Conservation (phyloP, 2,329 filamentous ascomycete genomes). For the Sclerotinia minor region DNA sequence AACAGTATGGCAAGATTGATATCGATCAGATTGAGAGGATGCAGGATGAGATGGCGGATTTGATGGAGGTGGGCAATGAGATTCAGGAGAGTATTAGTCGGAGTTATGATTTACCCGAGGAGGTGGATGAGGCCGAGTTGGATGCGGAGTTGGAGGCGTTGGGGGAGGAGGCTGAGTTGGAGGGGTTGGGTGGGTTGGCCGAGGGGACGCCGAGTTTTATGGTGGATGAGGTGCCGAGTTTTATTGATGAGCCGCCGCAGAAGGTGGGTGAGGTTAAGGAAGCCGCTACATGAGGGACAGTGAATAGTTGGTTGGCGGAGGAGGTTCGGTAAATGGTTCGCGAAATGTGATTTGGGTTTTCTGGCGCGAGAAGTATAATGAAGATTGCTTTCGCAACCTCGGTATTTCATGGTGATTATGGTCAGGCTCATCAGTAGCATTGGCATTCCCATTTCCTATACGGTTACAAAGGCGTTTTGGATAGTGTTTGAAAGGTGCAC, state of each 20-base stretch:
- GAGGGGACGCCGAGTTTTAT: slow-evolving; percentile 76
- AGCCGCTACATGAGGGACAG: slow-evolving; percentile 56
- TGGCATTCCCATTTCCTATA: background rate
- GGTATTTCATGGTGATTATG: background rate
- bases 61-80: slow-evolving; percentile 97
- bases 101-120: slow-evolving; percentile 92
- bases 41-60: slow-evolving; percentile 98
- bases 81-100: slow-evolving; percentile 92
- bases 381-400: background rate
- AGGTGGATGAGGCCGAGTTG: slow-evolving; percentile 93
- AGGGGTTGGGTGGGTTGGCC: slow-evolving; percentile 56
- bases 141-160: slow-evolving; percentile 95
- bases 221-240: slow-evolving; percentile 83
- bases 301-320: background rate
- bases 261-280: slow-evolving; percentile 76
- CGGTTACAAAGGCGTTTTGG: background rate
- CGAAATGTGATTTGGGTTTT: background rate
- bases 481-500: background rate
- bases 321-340: too few relatives aligned
- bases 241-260: slow-evolving; percentile 88
- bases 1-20: slow-evolving; percentile 96
- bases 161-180: slow-evolving; percentile 90
- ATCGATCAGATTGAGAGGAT: slow-evolving; percentile 96
- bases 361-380: background rate
- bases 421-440: background rate